Percentiles rank a stretch among this genome's conserved stretches.
These are phyloP conservation scores for Raffaelea deltoideospora DNA, from an alignment of 2,329 filamentous ascomycete genomes.

Conservation along the genomic window DNA sequence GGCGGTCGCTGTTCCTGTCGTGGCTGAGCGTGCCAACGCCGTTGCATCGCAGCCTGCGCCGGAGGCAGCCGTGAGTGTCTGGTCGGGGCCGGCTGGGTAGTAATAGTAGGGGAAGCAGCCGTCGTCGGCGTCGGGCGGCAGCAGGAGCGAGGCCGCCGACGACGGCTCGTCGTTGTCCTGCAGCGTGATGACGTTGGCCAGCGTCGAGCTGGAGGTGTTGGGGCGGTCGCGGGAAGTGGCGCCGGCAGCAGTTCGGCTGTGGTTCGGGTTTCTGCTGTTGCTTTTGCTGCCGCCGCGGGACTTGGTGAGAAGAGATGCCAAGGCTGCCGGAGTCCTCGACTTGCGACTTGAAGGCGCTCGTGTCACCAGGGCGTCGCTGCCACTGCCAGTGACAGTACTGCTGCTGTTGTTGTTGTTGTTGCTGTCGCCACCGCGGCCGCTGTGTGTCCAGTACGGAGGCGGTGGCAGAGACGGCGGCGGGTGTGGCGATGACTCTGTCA, in stretches of 20 bases:
- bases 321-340: too few species aligned
- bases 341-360: too few species aligned
- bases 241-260: too few species aligned
- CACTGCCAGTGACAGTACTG: too few species aligned
- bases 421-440: not conserved
- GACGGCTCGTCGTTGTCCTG: conserved; percentile 39
- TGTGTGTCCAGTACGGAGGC: conserved; percentile 10
- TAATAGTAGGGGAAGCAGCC: not conserved
- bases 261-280: too few species aligned
- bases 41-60: too few species aligned
- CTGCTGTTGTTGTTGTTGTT: not conserved
- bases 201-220: conserved; percentile 4
- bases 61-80: too few species aligned
- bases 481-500: not conserved
- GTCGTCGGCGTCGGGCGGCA: not conserved
- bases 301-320: too few species aligned
- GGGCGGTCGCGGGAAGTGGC: conserved; percentile 2
- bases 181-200: conserved; percentile 30
- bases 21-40: not conserved
- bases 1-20: not conserved
- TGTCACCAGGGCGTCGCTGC: too few species aligned
- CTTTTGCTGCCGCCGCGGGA: too few species aligned
- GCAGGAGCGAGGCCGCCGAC: not conserved
- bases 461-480: not conserved
- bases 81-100: not conserved